Conservation (phyloP, 371 early-diverging fungal species). For the Aphelidium insulamus region DNA sequence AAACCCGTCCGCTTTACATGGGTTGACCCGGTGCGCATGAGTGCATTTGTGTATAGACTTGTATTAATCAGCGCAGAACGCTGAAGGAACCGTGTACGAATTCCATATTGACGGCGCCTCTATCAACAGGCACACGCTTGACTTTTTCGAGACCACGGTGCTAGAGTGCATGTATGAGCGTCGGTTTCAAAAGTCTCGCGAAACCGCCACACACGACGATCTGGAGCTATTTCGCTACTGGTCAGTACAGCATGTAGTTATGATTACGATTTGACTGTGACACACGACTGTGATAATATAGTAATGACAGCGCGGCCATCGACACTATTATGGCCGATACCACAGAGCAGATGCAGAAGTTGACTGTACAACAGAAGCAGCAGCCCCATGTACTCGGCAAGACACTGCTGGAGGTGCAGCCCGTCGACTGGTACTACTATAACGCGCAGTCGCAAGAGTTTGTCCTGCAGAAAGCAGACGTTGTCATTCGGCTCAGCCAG, state of each 20-base stretch:
- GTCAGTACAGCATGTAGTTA: too few relatives aligned
- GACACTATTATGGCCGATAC: too few relatives aligned
- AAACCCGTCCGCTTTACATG: too few relatives aligned
- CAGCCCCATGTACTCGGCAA: constrained; percentile 1
- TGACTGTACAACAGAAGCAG: constrained; percentile 5
- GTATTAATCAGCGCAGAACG: too few relatives aligned
- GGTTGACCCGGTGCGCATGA: too few relatives aligned
- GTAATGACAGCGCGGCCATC: too few relatives aligned
- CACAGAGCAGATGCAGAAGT: background rate
- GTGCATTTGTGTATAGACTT: too few relatives aligned
- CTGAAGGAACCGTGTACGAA: too few relatives aligned
- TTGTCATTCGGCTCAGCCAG: constrained; percentile 19
- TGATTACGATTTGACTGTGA: too few relatives aligned
- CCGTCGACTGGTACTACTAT: constrained; percentile 29
- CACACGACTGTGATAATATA: too few relatives aligned
- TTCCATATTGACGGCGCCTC: too few relatives aligned
- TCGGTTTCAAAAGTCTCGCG: constrained; percentile 15
- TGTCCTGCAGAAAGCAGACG: constrained; percentile 11
- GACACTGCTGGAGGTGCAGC: constrained; percentile 4
- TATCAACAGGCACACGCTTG: too few relatives aligned
- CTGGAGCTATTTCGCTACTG: constrained; percentile 17
- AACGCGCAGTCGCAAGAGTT: constrained; percentile 20
- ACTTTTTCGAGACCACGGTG: constrained; percentile 28
- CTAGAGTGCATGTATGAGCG: constrained; percentile 47
- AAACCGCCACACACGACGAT: constrained; percentile 29